Conservation (phyloP, 129 eudicot genomes). For the Saussurea involucrata region DNA sequence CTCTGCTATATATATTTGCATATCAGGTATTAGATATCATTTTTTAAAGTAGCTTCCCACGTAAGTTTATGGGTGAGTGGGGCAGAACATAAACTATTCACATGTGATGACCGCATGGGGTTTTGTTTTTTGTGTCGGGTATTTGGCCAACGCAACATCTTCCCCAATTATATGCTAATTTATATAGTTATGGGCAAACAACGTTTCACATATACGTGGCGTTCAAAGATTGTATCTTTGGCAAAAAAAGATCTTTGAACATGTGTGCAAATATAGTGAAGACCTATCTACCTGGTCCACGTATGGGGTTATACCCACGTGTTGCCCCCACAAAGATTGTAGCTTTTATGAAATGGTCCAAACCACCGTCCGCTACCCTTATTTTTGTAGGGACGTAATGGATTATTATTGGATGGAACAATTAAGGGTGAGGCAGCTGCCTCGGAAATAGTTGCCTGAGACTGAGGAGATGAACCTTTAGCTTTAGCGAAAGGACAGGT, state of each 20-base stretch:
- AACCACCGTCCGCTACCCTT: not conserved
- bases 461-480: not conserved
- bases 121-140: not conserved
- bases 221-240: not conserved
- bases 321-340: not conserved
- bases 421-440: not conserved
- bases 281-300: not conserved
- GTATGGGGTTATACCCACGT: not conserved
- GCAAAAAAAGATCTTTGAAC: not conserved
- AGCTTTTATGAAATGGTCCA: not conserved
- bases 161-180: not conserved
- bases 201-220: conserved; percentile 7
- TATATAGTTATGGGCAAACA: not conserved
- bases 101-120: conserved; percentile 14
- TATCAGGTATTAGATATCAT: not conserved
- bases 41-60: not conserved
- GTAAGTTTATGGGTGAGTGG: not conserved
- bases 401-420: conserved; percentile 2
- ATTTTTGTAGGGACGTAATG: not conserved
- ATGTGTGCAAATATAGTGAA: not conserved
- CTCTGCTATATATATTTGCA: conserved; percentile 13
- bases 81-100: not conserved
- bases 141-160: not conserved
- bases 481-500: not conserved
- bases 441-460: not conserved